Evolutionary conservation across 2,329 filamentous ascomycete genomes (phyloP), one percentile per base, ranked within the genome.

Genomic region (Albifimbria verrucaria): DNA sequence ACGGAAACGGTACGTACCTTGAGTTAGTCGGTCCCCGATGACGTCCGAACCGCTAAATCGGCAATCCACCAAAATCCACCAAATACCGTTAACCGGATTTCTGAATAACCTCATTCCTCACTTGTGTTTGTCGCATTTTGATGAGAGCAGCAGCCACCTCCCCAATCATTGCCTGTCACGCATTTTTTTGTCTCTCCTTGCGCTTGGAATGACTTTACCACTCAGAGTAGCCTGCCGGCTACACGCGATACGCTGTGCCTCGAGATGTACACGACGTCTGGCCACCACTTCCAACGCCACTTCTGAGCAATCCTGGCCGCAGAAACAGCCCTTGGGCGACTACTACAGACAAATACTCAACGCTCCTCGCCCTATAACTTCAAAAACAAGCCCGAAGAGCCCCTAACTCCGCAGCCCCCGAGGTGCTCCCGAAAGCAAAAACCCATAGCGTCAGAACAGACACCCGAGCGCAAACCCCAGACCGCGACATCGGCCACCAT

Each of bases 301-400:
- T 17, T 42, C 51, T 7, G 54, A 57, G 12, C 62, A 70, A 45
- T 59, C 63, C 21, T 71, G 68, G 68, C 68, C 68, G 3, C 70
- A 72, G 32, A 55, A 59, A n/a, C 68, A 71, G 17, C 81, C 82
- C 0, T 70, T 85, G 1, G 83, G 83, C 1, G 65, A 72, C 36
- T 87, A 83, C 70, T 87, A 87, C 67, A 76, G 83, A 57, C 67
- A 72, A n/a, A 76, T 86, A 22, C 72, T 86, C 44, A 70, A 74
- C 48, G 70, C 69, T 4, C 77, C 78, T 68, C 72, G 9, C 73
- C 73, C 2, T 59, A 73, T 70, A 50, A 70, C 60, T 57, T 53
- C 48, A 59, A 67, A 9, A 60, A 65, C 32, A 79, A 79, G 60
- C 73, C 72, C 45, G 73, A 79, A 57, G 66, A 10, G 73, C 76